phyloP scores from a whole-genome alignment of 2,329 filamentous ascomycete species.

The Alternaria novae-zelandiae region DNA sequence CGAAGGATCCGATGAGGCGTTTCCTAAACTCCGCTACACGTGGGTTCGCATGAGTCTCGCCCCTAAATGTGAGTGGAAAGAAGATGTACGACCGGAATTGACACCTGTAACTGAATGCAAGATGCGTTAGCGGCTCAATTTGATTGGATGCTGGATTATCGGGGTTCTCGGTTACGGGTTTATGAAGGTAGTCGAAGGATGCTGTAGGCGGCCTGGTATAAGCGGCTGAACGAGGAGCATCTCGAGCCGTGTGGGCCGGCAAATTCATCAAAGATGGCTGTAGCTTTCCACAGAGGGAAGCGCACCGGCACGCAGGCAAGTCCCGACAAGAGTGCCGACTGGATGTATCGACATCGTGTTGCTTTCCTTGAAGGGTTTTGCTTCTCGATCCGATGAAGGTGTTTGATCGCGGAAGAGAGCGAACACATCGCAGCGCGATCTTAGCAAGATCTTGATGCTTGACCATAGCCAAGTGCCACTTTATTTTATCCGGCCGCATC shows the following conservation, averaged over 20 bases:
- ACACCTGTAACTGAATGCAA: conserved; percentile 8
- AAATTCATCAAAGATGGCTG: neutral
- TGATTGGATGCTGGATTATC: conserved; percentile 7
- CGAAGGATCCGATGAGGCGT: conserved; percentile 3
- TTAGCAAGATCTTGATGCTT: neutral
- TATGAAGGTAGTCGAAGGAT: conserved; percentile 1
- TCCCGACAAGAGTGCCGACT: neutral
- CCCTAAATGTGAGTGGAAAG: neutral
- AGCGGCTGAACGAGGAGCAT: conserved; percentile 5
- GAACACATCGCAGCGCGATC: neutral
- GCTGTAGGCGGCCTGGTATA: conserved; percentile 8
- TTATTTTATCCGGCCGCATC: conserved; percentile 10
- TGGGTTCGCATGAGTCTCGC: conserved; percentile 17
- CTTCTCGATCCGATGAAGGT: neutral
- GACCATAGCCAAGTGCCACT: neutral
- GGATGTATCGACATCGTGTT: neutral
- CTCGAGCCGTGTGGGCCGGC: conserved; percentile 11
- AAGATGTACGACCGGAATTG: conserved; percentile 2
- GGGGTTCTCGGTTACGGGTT: conserved; percentile 7
- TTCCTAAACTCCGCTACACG: conserved; percentile 6
- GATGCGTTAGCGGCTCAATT: neutral
- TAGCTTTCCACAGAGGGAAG: neutral
- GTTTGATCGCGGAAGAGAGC: neutral
- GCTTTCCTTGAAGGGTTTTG: neutral
- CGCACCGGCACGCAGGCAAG: neutral